phyloP scores from a whole-genome alignment of 23 red algal genomes.

The Cyanidioschyzon merolae region DNA sequence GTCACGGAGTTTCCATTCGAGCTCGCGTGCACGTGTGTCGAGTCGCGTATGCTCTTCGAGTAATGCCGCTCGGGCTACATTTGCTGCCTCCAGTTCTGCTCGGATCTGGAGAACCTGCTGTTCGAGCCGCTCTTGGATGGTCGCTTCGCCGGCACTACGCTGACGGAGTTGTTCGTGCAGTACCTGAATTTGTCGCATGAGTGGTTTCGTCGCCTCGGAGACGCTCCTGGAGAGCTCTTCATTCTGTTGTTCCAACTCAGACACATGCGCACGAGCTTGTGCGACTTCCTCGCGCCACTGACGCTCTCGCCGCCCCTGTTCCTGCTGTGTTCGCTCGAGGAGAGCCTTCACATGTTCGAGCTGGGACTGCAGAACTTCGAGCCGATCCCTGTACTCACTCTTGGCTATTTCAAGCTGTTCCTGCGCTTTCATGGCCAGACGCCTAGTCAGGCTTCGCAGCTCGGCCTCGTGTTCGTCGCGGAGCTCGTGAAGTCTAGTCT shows the following conservation, averaged over 20 bases:
- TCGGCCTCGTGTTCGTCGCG: slow-evolving; percentile 40
- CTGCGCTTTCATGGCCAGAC: slow-evolving; percentile 28
- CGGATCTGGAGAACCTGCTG: background rate
- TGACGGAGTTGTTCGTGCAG: slow-evolving; percentile 42
- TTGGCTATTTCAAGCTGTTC: slow-evolving; percentile 12
- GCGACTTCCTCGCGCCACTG: slow-evolving; percentile 34
- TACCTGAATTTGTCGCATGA: slow-evolving; percentile 55
- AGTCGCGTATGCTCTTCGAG: background rate
- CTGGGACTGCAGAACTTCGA: slow-evolving; percentile 31
- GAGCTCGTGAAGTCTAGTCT: slow-evolving; percentile 40
- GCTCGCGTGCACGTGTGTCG: background rate
- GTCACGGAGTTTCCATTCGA: slow-evolving; percentile 14
- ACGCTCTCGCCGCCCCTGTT: slow-evolving; percentile 37
- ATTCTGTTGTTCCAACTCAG: slow-evolving; percentile 35
- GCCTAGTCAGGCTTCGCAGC: slow-evolving; percentile 27
- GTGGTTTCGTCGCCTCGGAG: slow-evolving; percentile 51
- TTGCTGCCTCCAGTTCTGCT: background rate
- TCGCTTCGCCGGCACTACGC: slow-evolving; percentile 25
- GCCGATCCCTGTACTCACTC: slow-evolving; percentile 13
- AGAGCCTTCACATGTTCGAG: slow-evolving; percentile 42
- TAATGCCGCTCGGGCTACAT: background rate
- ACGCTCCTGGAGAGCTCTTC: slow-evolving; percentile 50
- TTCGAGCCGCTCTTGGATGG: slow-evolving; percentile 18
- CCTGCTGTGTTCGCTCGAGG: slow-evolving; percentile 36
- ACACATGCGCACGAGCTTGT: slow-evolving; percentile 24